Conservation (phyloP, 2,329 filamentous ascomycete genomes). For the Cercospora citrullina region DNA sequence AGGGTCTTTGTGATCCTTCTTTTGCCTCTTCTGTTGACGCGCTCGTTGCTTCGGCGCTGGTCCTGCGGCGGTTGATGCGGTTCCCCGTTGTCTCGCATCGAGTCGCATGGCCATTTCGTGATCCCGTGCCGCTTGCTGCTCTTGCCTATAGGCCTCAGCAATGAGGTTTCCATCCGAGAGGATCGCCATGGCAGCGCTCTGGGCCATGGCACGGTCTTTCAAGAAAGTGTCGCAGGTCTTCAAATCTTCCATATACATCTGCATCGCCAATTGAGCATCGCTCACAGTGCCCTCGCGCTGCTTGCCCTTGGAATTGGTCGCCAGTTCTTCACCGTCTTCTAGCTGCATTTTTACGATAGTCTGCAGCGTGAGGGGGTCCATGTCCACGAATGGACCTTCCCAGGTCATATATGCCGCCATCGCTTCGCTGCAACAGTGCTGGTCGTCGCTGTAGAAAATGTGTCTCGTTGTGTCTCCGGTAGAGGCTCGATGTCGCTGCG, state of each 20-base stretch:
- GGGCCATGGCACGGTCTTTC: slow-evolving; percentile 28
- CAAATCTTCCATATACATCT: slow-evolving; percentile 32
- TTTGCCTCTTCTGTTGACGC: slow-evolving; percentile 1
- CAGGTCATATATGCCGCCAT: slow-evolving; percentile 13
- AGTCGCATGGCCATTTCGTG: slow-evolving; percentile 25
- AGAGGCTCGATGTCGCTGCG: background rate
- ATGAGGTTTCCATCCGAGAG: slow-evolving; percentile 22
- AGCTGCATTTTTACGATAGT: slow-evolving; percentile 53
- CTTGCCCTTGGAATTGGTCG: slow-evolving; percentile 23
- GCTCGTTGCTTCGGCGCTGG: background rate
- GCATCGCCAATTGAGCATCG: slow-evolving; percentile 28
- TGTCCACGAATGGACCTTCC: slow-evolving; percentile 18
- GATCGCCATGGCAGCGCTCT: slow-evolving; percentile 28
- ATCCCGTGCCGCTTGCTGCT: slow-evolving; percentile 29
- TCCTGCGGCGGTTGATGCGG: background rate
- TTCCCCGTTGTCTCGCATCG: background rate
- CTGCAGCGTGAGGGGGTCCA: slow-evolving; percentile 21
- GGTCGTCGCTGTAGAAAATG: no score
- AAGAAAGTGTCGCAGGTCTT: slow-evolving; percentile 18
- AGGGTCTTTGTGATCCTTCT: slow-evolving; percentile 12
- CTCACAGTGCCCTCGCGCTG: slow-evolving; percentile 24
- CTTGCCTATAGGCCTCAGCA: slow-evolving; percentile 18
- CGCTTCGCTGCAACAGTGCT: no score
- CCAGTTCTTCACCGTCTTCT: slow-evolving; percentile 52
- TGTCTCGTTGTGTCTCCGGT: no score